Evolutionary conservation across 352 stramenopile species (phyloP), one percentile per base, ranked within the genome.

Genomic region (Hyaloperonospora brassicae): DNA sequence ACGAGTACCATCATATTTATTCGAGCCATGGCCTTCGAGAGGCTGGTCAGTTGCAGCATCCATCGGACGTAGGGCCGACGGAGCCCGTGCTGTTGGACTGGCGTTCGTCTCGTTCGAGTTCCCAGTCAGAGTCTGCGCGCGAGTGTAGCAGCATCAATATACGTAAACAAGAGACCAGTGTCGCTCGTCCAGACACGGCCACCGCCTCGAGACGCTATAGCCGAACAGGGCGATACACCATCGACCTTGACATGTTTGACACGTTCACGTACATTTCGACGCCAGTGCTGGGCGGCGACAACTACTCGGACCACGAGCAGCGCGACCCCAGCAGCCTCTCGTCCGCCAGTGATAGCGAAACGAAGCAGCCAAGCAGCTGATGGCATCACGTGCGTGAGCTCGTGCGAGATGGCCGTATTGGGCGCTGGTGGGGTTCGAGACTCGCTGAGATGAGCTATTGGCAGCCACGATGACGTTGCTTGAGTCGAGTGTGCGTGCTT

Each of bases 231-330:
- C 59, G 64, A 17, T 72, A 66, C 34, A 72, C 68, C 14, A 80
- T 80, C 54, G 62, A 80, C 13, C 59, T 79, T 35, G 67, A 76
- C 49, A 69, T 72, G 64, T 77, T 76, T 51, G 68, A 77, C 50
- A 70, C 67, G 48, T 77, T 75, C 62, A 73, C 65, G 45, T 72
- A 60, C 45, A 72, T 80, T 59, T 76, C 68, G n/a, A 80, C 71
- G 55, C 71, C 68, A 8, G 68, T 78, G 50, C 51, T 79, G 41
- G 62, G 66, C 10, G 66, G 55, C 44, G 59, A 70, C 39, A 57
- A 63, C 42, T 59, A 63, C 23, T 47, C 50, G 14, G 44, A 55
- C 10, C 48, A 67, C 23, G 57, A 69, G n/a, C 57, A 57, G n/a
- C 61, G 57, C 14, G 61, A 64, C 30, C 50, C 61, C 22, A 64